phyloP scores from a whole-genome alignment of 805 yeast genomes.

The Saccharomycopsis capsularis region DNA sequence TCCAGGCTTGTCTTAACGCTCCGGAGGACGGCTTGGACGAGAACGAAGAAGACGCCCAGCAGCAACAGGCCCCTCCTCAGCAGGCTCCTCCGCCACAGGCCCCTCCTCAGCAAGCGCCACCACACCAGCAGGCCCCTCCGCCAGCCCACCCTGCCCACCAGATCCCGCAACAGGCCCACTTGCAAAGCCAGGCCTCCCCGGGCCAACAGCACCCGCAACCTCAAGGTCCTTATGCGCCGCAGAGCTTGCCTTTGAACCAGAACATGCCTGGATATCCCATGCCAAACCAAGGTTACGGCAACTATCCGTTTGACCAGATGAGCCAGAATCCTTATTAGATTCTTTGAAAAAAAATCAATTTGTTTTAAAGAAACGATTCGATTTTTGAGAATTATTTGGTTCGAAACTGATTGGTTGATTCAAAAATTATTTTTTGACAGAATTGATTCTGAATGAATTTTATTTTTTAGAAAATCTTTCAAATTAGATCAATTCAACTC shows the following conservation, averaged over 20 bases:
- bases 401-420: no score
- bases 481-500: no score
- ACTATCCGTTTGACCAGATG: slow-evolving; percentile 14
- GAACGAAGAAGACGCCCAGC: slow-evolving; percentile 52
- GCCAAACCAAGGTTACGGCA: slow-evolving; percentile 14
- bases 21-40: slow-evolving; percentile 78
- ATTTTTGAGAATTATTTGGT: no score
- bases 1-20: slow-evolving; percentile 94
- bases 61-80: slow-evolving; percentile 29
- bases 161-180: slow-evolving; percentile 28
- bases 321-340: neutral
- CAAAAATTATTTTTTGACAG: no score
- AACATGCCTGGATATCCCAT: slow-evolving; percentile 8
- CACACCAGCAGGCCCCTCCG: slow-evolving; percentile 25
- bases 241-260: slow-evolving; percentile 7
- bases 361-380: no score
- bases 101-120: slow-evolving; percentile 32
- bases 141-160: slow-evolving; percentile 26
- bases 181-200: slow-evolving; percentile 25
- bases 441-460: no score
- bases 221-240: slow-evolving; percentile 16
- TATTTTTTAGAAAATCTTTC: no score
- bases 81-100: slow-evolving; percentile 24
- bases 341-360: no score
- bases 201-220: slow-evolving; percentile 25